Evolutionary conservation across 2,329 filamentous ascomycete genomes (phyloP), one percentile per base, ranked within the genome.

Genomic region (Alternaria brassicae): DNA sequence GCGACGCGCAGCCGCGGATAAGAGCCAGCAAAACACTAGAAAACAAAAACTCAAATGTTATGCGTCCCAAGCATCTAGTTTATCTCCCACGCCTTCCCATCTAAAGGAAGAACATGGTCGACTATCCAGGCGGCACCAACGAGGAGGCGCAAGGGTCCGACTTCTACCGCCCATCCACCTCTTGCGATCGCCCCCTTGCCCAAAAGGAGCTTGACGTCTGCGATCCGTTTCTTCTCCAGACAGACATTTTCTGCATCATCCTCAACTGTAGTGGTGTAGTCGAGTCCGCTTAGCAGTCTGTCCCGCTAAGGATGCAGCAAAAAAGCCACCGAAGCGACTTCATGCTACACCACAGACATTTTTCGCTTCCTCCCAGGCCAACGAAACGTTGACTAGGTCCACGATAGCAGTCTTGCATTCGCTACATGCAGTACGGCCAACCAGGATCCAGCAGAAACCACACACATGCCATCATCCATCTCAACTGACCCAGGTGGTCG

Each of bases 111-210:
- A 55, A 36, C 3, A 40, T 42, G 37, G 53, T 63, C 64, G 64
- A 72, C 67, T 74, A 72, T 74, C 72, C 73, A 75, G 73, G 67
- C 63, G 63, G 71, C 70, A 76, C 73, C 71, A 65, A 66, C 73
- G 71, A 62, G 73, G 72, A 76, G 71, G 73, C 72, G 73, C 73
- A 72, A 71, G 73, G 71, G 67, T 75, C 72, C 73, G 72, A 72
- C 71, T 73, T 75, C 69, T 72, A 63, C 69, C 70, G 64, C 71
- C 72, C 72, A 42, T 70, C 72, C 72, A 52, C 56, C 72, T 73
- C 71, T 72, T 74, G 67, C 68, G 62, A 65, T 66, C 69, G 61
- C 48, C 62, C 60, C 61, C 61, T n/a, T n/a, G n/a, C n/a, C 61
- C 64, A 53, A 34, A 34, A 10, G 8, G 6, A 13, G 6, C n/a